Conservation (phyloP, 106 monocot species). For the Allium cepa region DNA sequence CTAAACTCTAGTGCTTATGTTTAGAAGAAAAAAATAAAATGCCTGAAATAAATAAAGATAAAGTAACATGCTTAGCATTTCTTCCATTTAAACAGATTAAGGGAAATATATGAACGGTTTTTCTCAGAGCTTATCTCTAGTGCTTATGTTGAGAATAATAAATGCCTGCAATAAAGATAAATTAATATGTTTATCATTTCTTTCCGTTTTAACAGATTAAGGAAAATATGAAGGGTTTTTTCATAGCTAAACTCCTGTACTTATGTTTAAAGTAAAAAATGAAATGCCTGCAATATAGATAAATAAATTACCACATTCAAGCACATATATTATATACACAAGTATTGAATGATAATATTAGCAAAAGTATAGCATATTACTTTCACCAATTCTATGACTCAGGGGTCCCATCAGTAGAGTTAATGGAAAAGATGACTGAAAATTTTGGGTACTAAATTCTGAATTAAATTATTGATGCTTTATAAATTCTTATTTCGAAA, state of each 20-base stretch:
- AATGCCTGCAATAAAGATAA: too few species aligned
- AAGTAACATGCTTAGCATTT: background rate
- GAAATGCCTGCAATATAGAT: background rate
- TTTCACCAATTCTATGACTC: too few species aligned
- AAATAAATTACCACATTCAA: background rate
- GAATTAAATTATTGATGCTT: constrained; percentile 10
- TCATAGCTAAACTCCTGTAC: background rate
- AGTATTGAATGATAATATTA: background rate
- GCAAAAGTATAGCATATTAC: background rate
- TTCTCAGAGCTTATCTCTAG: too few species aligned
- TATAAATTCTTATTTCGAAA: constrained; percentile 7
- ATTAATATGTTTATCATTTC: too few species aligned
- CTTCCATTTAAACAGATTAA: too few species aligned
- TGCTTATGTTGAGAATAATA: too few species aligned
- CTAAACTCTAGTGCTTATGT: background rate
- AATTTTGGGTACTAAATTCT: constrained; percentile 4
- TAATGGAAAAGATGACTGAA: background rate
- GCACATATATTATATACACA: background rate
- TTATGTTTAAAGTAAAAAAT: background rate
- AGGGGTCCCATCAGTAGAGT: background rate
- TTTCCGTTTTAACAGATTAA: background rate
- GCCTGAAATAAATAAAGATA: background rate
- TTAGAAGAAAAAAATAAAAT: too few species aligned
- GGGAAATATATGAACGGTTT: too few species aligned
- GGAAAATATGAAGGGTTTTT: background rate